Percentiles rank a stretch among this genome's conserved stretches.
These are phyloP conservation scores for Colletotrichum spinosum DNA, from an alignment of 2,329 filamentous ascomycete genomes.

Conservation along the genomic window DNA sequence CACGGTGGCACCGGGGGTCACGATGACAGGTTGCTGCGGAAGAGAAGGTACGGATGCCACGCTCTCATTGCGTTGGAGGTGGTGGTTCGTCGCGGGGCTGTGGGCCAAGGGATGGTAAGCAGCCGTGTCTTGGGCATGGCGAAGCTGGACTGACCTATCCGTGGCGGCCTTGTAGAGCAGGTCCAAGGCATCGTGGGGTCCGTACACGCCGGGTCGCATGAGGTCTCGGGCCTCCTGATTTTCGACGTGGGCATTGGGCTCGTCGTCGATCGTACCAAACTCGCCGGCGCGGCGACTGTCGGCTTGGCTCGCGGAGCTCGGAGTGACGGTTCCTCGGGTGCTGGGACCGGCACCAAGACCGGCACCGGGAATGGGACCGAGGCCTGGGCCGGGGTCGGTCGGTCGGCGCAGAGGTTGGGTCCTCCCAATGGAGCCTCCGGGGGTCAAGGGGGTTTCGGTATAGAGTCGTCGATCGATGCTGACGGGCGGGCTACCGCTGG, in stretches of 20 bases:
- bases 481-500: slow-evolving; percentile 57
- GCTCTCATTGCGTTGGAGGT: slow-evolving; percentile 47
- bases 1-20: slow-evolving; percentile 36
- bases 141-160: slow-evolving; percentile 60
- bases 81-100: slow-evolving; percentile 34
- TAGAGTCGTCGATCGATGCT: slow-evolving; percentile 59
- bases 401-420: slow-evolving; percentile 75
- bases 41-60: slow-evolving; percentile 41
- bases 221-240: slow-evolving; percentile 74
- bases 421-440: slow-evolving; percentile 74
- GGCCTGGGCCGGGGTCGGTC: slow-evolving; percentile 45
- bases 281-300: slow-evolving; percentile 46
- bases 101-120: slow-evolving; percentile 32
- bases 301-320: slow-evolving; percentile 45
- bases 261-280: slow-evolving; percentile 57
- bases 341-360: slow-evolving; percentile 9
- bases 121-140: slow-evolving; percentile 32
- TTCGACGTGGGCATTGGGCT: slow-evolving; percentile 71
- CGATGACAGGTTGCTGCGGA: slow-evolving; percentile 32
- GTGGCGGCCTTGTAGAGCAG: slow-evolving; percentile 89
- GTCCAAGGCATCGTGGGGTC: slow-evolving; percentile 92
- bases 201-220: slow-evolving; percentile 81
- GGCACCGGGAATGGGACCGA: neutral
- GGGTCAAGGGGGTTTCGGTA: slow-evolving; percentile 70
- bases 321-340: slow-evolving; percentile 46